Evolutionary conservation across 129 eudicot genomes (phyloP).

Genomic region (Rutidosis leptorrhynchoides): DNA sequence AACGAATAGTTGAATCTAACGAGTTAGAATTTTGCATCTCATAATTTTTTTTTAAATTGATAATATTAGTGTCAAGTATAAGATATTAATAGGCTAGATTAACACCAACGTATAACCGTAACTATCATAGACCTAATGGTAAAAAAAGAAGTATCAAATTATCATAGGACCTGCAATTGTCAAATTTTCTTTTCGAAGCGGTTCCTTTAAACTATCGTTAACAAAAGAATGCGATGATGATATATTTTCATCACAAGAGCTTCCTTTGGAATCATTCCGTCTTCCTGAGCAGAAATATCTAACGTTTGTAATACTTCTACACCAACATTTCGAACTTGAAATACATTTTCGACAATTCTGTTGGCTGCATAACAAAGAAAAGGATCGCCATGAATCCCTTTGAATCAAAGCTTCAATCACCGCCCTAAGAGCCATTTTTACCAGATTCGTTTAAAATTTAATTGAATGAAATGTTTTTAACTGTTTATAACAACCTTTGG

Average conservation of each 20-base stretch:
- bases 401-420: constrained; percentile 34
- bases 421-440: constrained; percentile 55
- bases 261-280: too few species aligned
- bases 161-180: background rate
- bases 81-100: background rate
- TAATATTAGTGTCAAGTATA: background rate
- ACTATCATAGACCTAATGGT: too few species aligned
- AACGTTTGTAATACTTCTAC: constrained; percentile 14
- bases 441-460: background rate
- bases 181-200: background rate
- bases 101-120: background rate
- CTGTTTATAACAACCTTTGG: constrained; percentile 13
- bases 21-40: background rate
- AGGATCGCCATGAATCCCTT: constrained; percentile 30
- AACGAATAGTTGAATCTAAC: background rate
- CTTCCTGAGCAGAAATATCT: constrained; percentile 24
- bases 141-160: too few species aligned
- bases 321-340: constrained; percentile 31
- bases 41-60: too few species aligned
- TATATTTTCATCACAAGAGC: constrained; percentile 16
- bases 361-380: constrained; percentile 16
- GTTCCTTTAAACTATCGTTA: background rate
- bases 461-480: background rate
- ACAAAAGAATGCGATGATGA: background rate
- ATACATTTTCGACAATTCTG: constrained; percentile 17